These are phyloP conservation scores for Plantago rigida DNA, from an alignment of 305 asterid species.

Conservation along the genomic window DNA sequence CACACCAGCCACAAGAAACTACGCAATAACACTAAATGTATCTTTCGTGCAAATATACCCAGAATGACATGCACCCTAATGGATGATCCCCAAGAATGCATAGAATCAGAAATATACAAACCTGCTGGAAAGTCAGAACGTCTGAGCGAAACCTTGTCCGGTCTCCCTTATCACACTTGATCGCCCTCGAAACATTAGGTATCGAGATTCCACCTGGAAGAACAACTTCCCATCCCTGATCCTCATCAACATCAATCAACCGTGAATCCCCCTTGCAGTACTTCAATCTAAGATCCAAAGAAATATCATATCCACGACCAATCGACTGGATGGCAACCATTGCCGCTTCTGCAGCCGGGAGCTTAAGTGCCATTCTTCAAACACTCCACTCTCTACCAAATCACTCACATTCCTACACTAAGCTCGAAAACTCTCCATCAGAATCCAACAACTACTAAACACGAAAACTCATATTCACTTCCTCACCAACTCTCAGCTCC, in stretches of 20 bases:
- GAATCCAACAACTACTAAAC: not conserved
- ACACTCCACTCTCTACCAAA: slow-evolving; percentile 24
- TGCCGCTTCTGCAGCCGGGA: slow-evolving; percentile 78
- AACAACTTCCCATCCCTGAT: slow-evolving; percentile 60
- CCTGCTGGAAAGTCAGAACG: slow-evolving; percentile 87
- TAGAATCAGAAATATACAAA: slow-evolving; percentile 19
- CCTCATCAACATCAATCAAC: slow-evolving; percentile 70
- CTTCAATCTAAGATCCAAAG: slow-evolving; percentile 76
- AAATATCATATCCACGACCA: slow-evolving; percentile 82
- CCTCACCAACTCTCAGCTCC: not conserved
- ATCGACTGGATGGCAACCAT: slow-evolving; percentile 71
- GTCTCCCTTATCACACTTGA: slow-evolving; percentile 95
- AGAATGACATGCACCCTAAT: not conserved
- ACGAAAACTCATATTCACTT: not conserved
- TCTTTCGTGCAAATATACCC: too few species aligned
- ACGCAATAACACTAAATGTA: too few species aligned
- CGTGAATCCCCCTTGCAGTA: slow-evolving; percentile 80
- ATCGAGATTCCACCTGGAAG: slow-evolving; percentile 74
- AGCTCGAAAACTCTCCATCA: not conserved
- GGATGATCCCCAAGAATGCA: not conserved
- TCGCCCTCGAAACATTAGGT: slow-evolving; percentile 60
- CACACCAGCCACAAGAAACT: too few species aligned
- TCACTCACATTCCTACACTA: slow-evolving; percentile 7
- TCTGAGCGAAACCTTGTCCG: slow-evolving; percentile 81
- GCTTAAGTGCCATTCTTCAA: slow-evolving; percentile 67